These are phyloP conservation scores for Mycena polygramma DNA, from an alignment of 768 basidiomycete species.

Conservation along the genomic window DNA sequence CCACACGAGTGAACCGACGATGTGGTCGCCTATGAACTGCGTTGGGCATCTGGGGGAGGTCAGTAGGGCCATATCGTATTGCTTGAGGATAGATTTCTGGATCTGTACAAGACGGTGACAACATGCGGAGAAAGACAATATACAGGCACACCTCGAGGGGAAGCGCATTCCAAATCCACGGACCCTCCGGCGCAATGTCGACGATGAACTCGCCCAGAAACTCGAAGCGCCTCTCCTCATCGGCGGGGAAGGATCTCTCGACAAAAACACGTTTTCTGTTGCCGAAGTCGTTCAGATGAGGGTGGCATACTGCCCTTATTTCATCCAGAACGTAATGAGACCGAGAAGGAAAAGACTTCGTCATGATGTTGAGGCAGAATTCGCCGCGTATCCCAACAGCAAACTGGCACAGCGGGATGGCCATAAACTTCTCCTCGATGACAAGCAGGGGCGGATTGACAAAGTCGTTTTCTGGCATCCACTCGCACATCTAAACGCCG, in stretches of 20 bases:
- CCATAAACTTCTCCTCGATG: not conserved
- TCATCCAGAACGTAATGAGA: not conserved
- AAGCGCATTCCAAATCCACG: not conserved
- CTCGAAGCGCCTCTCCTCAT: not conserved
- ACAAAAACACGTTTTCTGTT: constrained; percentile 7
- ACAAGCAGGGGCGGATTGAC: not conserved
- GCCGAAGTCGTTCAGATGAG: not conserved
- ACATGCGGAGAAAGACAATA: no score
- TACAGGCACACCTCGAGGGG: not conserved
- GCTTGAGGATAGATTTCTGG: not conserved
- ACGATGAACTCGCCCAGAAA: constrained; percentile 3
- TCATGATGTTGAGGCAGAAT: not conserved
- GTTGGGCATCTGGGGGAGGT: no score
- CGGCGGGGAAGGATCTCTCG: not conserved
- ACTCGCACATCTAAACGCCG: no score
- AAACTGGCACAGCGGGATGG: not conserved
- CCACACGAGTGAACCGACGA: not conserved
- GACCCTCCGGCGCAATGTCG: not conserved
- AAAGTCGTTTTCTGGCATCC: not conserved
- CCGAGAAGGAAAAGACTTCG: not conserved
- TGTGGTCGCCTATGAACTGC: not conserved
- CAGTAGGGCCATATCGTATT: no score
- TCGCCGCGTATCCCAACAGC: not conserved
- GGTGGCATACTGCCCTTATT: not conserved
- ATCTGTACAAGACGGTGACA: not conserved